Evolutionary conservation across 2,329 filamentous ascomycete genomes (phyloP).

Genomic region (Metarhizium sp.): DNA sequence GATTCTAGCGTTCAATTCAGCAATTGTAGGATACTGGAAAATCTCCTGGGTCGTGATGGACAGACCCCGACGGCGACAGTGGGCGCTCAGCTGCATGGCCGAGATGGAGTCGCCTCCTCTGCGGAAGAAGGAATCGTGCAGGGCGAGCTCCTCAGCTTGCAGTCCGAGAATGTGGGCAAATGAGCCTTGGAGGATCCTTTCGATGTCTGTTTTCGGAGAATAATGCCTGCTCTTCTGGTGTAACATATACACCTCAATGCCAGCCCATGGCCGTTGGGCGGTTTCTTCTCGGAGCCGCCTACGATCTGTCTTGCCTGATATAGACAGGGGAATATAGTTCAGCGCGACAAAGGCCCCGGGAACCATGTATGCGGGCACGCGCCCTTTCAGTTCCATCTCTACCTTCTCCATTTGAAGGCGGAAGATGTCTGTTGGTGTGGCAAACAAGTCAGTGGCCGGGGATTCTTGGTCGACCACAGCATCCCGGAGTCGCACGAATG

Average conservation of each 20-base stretch:
- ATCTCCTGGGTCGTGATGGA: no score
- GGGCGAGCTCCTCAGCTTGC: background rate
- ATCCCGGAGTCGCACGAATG: background rate
- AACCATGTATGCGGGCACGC: background rate
- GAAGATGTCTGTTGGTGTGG: background rate
- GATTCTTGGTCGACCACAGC: background rate
- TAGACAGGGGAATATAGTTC: background rate
- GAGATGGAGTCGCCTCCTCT: slow-evolving; percentile 4
- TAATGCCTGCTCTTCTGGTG: no score
- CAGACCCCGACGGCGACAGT: no score
- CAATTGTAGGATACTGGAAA: no score
- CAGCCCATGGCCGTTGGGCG: background rate
- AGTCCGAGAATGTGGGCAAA: background rate
- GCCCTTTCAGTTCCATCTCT: background rate
- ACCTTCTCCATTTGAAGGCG: background rate
- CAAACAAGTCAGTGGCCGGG: background rate
- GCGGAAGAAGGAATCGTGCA: background rate
- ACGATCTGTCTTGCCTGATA: background rate
- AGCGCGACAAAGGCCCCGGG: background rate
- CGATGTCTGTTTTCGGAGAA: background rate
- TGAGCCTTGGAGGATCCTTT: background rate
- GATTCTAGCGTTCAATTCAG: no score
- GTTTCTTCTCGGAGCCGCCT: background rate
- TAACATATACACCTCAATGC: background rate
- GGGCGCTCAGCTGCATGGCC: background rate